Conservation (phyloP, 202 grass and related monocot species). For the Dendrocalamus latiflorus region DNA sequence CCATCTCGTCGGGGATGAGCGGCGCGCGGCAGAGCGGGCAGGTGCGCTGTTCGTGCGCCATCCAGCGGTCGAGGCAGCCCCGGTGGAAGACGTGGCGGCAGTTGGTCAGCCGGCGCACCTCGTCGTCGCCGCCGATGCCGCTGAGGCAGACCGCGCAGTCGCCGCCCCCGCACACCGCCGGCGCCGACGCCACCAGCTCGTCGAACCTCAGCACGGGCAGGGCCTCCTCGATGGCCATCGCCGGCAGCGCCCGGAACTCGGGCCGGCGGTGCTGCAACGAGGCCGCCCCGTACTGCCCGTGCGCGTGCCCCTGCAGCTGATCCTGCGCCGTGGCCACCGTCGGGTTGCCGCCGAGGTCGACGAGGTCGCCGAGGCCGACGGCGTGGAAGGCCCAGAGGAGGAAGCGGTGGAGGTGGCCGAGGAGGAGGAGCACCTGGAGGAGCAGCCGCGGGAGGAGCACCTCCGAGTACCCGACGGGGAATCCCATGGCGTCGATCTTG, state of each 20-base stretch:
- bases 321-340: background rate
- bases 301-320: background rate
- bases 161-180: conserved; percentile 11
- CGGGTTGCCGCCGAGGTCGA: conserved; percentile 44
- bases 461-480: conserved; percentile 78
- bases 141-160: conserved; percentile 73
- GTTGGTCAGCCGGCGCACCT: conserved; percentile 66
- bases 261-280: conserved; percentile 42
- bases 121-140: conserved; percentile 58
- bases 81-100: conserved; percentile 93
- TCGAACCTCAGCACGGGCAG: conserved; percentile 70
- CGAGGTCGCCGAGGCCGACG: conserved; percentile 82
- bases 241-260: conserved; percentile 45
- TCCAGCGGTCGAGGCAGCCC: conserved; percentile 79
- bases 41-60: conserved; percentile 75
- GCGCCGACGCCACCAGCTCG: conserved; percentile 37
- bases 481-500: conserved; percentile 64
- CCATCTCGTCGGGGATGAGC: conserved; percentile 47
- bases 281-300: background rate
- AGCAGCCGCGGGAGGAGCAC: conserved; percentile 51
- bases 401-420: conserved; percentile 61
- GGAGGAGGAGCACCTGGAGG: conserved; percentile 63
- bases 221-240: conserved; percentile 53
- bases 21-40: conserved; percentile 89
- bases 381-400: conserved; percentile 59